phyloP scores from a whole-genome alignment of 208 protist species.

The Leptomonas pyrrhocoris region DNA sequence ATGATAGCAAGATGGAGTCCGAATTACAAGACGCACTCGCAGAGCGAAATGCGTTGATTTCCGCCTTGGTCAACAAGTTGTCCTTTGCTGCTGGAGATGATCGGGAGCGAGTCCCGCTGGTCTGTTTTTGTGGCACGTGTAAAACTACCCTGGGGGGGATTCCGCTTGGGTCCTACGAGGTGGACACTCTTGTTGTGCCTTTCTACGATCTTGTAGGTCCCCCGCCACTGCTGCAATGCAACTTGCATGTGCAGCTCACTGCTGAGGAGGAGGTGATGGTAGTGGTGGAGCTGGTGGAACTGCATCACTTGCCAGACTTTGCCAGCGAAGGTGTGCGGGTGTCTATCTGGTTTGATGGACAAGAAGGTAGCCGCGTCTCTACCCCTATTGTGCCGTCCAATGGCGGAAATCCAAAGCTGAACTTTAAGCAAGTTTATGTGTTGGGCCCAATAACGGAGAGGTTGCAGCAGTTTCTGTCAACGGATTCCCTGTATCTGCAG shows the following conservation, averaged over 20 bases:
- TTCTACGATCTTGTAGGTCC: slow-evolving; percentile 46
- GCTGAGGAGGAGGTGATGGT: slow-evolving; percentile 40
- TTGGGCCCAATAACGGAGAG: slow-evolving; percentile 50
- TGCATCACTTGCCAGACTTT: slow-evolving; percentile 57
- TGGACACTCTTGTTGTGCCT: slow-evolving; percentile 49
- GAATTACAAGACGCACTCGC: slow-evolving; percentile 28
- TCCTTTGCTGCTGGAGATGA: neutral
- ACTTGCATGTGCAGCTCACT: slow-evolving; percentile 35
- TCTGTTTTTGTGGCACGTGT: slow-evolving; percentile 59
- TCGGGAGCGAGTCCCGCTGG: slow-evolving; percentile 4
- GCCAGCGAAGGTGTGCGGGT: slow-evolving; percentile 44
- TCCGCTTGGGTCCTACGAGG: slow-evolving; percentile 42
- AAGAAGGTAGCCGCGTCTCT: slow-evolving; percentile 35
- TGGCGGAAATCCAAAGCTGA: slow-evolving; percentile 55
- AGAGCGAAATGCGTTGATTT: slow-evolving; percentile 37
- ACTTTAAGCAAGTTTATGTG: slow-evolving; percentile 49
- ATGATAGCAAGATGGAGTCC: slow-evolving; percentile 33
- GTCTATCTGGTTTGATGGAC: slow-evolving; percentile 59
- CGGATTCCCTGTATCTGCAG: slow-evolving; percentile 48
- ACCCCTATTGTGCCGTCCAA: slow-evolving; percentile 38
- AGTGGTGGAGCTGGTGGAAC: slow-evolving; percentile 42
- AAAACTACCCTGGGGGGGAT: slow-evolving; percentile 44
- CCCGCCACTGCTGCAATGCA: slow-evolving; percentile 51
- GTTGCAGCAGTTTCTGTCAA: slow-evolving; percentile 38
- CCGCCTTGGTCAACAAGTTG: slow-evolving; percentile 13